Evolutionary conservation across 441 rosid genomes (phyloP), one percentile per base, ranked within the genome.

Genomic region (Jatropha podagrica): DNA sequence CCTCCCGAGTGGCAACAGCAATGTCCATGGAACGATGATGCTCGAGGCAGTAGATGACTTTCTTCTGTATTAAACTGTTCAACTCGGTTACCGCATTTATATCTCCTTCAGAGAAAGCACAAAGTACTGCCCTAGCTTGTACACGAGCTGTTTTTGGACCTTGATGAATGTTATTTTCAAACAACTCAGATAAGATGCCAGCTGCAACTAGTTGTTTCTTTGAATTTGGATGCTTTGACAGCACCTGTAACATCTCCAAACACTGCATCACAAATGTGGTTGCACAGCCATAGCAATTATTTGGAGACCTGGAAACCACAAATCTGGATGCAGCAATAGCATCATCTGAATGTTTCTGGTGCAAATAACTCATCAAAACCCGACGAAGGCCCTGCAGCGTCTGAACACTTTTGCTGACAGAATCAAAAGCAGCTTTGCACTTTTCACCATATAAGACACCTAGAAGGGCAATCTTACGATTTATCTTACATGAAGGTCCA

Each of bases 371-470:
- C 99, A 96, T 96, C 80, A 97, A 76, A 86, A 96, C 99, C 74
- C 94, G 85, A 72, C 99, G 99, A 82, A 97, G 93, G 71, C 99
- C 99, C 86, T 97, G 99, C 72, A 97, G 90, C 12, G 98, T 97
- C 89, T 97, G 99, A 67, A 97, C 99, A 85, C 99, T 97, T 88
- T 97, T 97, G 90, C 98, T 95, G 75, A 97, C 99, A 80, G 99
- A 97, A 86, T 95, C 99, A 88, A 97, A 97, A 81, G 99, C 99
- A 82, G 99, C 99, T 86, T 97, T 97, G 90, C 99, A 97, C 84
- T 97, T 97, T 85, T 97, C 99, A 85, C 98, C 99, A 84, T 97
- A 97, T 55, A 97, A 87, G 72, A 97, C 99, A 83, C 99, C 99
- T 77, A 97, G 95, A 84, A 95, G 99, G 77, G 98, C 97, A 82